These are phyloP conservation scores for Fusarium avenaceum DNA, from an alignment of 2,329 filamentous ascomycete species.

Conservation along the genomic window DNA sequence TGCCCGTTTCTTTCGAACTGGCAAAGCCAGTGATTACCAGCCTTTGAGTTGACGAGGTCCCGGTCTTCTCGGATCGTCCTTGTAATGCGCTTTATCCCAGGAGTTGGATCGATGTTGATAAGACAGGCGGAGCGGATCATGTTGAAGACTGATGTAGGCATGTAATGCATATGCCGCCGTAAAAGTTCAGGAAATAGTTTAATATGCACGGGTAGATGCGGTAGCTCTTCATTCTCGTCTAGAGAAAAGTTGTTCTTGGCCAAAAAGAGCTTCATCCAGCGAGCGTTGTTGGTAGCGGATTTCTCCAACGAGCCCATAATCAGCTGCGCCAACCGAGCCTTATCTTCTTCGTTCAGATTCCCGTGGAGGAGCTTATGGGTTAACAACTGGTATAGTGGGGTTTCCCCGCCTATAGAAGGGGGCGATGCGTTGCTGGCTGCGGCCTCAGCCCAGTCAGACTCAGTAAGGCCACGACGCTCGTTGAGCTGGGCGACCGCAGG, in stretches of 20 bases:
- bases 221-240: conserved; percentile 39
- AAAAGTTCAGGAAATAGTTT: conserved; percentile 29
- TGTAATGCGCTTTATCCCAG: conserved; percentile 44
- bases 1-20: conserved; percentile 33
- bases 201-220: conserved; percentile 43
- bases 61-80: conserved; percentile 41
- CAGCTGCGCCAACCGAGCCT: conserved; percentile 39
- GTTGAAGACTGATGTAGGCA: conserved; percentile 36
- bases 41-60: conserved; percentile 47
- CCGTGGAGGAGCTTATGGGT: background rate
- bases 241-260: conserved; percentile 48
- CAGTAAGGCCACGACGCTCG: conserved; percentile 46
- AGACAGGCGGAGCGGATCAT: conserved; percentile 38
- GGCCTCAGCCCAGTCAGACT: conserved; percentile 50
- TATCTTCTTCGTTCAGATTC: conserved; percentile 13
- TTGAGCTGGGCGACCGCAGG: conserved; percentile 51
- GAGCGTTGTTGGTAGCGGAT: conserved; percentile 49
- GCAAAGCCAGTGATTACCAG: conserved; percentile 51
- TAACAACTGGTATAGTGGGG: conserved; percentile 19
- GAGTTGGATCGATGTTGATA: conserved; percentile 44
- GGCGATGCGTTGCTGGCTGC: background rate
- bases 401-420: conserved; percentile 27
- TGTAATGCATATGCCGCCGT: conserved; percentile 18
- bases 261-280: conserved; percentile 53
- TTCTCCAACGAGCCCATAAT: conserved; percentile 45